Evolutionary conservation across 1,139 yeast genomes (phyloP).

Genomic region (Saccharomyces hybrid): DNA sequence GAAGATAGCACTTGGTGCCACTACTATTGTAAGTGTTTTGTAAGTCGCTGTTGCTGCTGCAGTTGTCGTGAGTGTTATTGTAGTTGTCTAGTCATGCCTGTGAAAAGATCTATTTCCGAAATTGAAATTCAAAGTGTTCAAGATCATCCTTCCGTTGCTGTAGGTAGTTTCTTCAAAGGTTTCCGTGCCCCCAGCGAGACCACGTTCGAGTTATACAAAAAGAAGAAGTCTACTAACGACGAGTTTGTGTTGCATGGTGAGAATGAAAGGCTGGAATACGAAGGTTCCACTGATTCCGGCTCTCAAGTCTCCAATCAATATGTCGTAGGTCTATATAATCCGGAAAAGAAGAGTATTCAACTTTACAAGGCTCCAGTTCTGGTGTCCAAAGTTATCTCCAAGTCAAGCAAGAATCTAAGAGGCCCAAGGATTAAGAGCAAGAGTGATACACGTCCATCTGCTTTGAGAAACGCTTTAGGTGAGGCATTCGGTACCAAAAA

Average conservation of each 20-base stretch:
- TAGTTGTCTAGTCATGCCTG: constrained; percentile 9
- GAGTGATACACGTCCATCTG: constrained; percentile 44
- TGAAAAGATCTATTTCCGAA: constrained; percentile 18
- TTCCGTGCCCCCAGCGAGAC: constrained; percentile 53
- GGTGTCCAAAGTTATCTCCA: constrained; percentile 48
- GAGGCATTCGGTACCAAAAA: constrained; percentile 95
- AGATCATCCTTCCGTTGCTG: constrained; percentile 33
- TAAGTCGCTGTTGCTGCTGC: background rate
- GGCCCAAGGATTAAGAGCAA: constrained; percentile 57
- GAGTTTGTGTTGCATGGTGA: constrained; percentile 66
- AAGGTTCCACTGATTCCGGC: constrained; percentile 42
- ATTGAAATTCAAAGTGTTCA: constrained; percentile 20
- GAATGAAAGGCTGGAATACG: constrained; percentile 61
- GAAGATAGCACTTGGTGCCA: constrained; percentile 6
- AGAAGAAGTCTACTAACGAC: constrained; percentile 37
- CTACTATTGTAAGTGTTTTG: background rate
- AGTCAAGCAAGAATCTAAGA: constrained; percentile 41
- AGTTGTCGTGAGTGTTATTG: background rate
- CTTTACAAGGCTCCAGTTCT: constrained; percentile 54
- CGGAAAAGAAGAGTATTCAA: constrained; percentile 50
- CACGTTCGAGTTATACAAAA: constrained; percentile 55
- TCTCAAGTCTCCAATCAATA: constrained; percentile 40
- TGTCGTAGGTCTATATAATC: constrained; percentile 65
- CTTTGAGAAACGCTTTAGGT: constrained; percentile 77
- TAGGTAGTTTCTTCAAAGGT: constrained; percentile 64